phyloP scores from a whole-genome alignment of 352 stramenopile species.

The Phytophthora pseudosyringae region DNA sequence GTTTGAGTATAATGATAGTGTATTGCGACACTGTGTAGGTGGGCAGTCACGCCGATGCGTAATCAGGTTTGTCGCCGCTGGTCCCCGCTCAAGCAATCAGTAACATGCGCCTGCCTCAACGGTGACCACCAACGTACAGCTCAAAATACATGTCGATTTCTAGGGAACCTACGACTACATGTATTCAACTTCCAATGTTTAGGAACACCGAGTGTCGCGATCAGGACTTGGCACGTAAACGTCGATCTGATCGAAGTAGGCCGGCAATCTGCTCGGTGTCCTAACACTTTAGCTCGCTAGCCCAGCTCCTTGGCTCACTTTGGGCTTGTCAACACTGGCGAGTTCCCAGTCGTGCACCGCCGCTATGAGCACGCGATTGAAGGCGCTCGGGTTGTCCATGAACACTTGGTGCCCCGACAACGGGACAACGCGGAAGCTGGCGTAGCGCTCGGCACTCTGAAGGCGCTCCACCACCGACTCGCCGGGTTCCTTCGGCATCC shows the following conservation, averaged over 20 bases:
- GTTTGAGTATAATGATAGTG: no score
- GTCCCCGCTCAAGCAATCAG: conserved; percentile 12
- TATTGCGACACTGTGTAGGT: background rate
- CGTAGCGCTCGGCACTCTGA: conserved; percentile 48
- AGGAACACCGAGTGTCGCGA: background rate
- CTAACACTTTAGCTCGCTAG: conserved; percentile 1
- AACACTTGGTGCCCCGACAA: conserved; percentile 74
- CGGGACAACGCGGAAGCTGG: conserved; percentile 60
- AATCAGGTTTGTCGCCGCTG: conserved; percentile 1
- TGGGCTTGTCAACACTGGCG: background rate
- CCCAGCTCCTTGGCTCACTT: background rate
- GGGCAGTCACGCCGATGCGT: background rate
- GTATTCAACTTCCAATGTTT: background rate
- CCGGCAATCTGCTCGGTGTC: background rate
- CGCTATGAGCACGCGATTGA: conserved; percentile 61
- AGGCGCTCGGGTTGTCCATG: conserved; percentile 75
- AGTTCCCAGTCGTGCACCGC: conserved; percentile 31
- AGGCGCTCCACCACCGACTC: conserved; percentile 56
- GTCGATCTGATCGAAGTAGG: conserved; percentile 5
- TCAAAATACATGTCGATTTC: background rate
- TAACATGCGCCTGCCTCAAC: background rate
- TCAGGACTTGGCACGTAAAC: background rate
- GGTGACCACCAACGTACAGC: background rate
- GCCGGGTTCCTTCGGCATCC: conserved; percentile 72
- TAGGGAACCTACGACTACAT: background rate